phyloP scores from a whole-genome alignment of 441 rosid genomes.

The Daphne laureola region DNA sequence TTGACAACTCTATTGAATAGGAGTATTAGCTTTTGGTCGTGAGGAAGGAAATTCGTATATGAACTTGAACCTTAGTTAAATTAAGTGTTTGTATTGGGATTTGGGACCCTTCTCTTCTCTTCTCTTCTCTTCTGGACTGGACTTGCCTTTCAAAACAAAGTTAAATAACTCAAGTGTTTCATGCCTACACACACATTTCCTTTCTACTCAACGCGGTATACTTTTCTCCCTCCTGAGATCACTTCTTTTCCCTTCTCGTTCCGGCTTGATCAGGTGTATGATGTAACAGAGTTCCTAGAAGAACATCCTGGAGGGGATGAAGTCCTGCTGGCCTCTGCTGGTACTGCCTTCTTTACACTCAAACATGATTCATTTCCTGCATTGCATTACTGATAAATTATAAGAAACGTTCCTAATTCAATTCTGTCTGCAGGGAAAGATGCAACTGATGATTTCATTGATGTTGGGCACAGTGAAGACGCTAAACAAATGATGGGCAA shows the following conservation, averaged over 20 bases:
- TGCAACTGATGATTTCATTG: slow-evolving; percentile 49
- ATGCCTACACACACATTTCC: too few species aligned
- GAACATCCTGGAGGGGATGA: slow-evolving; percentile 63
- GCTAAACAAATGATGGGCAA: slow-evolving; percentile 41
- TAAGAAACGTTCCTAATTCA: not conserved
- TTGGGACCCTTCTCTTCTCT: too few species aligned
- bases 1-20: too few species aligned
- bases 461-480: slow-evolving; percentile 41
- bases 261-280: slow-evolving; percentile 28
- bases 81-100: too few species aligned
- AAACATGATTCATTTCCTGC: not conserved
- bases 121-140: too few species aligned
- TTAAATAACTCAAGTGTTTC: too few species aligned
- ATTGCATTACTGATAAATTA: not conserved
- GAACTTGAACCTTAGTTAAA: too few species aligned
- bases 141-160: too few species aligned
- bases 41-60: too few species aligned
- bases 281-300: slow-evolving; percentile 39
- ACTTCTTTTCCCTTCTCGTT: not conserved
- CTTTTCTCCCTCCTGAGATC: not conserved
- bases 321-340: slow-evolving; percentile 45
- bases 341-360: slow-evolving; percentile 14
- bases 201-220: too few species aligned
- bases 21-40: too few species aligned
- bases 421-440: slow-evolving; percentile 33